Evolutionary conservation across 2,329 filamentous ascomycete genomes (phyloP).

Genomic region (Hypoxylon sp.): DNA sequence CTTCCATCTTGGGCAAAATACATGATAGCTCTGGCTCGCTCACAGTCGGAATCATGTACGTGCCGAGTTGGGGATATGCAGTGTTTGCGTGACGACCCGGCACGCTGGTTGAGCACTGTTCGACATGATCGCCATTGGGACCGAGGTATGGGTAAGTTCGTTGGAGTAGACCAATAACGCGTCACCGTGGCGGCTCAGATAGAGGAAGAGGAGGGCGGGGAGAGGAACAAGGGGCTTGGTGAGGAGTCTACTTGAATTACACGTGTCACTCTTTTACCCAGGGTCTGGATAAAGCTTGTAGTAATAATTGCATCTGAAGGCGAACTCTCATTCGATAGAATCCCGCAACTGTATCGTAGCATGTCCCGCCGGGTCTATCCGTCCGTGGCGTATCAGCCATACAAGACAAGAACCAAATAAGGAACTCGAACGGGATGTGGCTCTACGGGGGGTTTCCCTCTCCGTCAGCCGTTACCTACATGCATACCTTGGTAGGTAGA

Average conservation of each 20-base stretch:
- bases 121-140: slow-evolving; percentile 25
- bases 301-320: slow-evolving; percentile 17
- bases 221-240: background rate
- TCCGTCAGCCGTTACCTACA: too few relatives aligned
- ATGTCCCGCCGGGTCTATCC: slow-evolving; percentile 17
- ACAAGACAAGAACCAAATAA: background rate
- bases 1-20: too few relatives aligned
- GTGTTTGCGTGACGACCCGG: slow-evolving; percentile 20
- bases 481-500: too few relatives aligned
- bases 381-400: slow-evolving; percentile 14
- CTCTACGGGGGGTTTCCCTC: slow-evolving; percentile 9
- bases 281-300: slow-evolving; percentile 24
- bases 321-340: slow-evolving; percentile 12
- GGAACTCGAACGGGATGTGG: slow-evolving; percentile 7
- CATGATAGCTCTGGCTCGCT: too few relatives aligned
- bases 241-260: slow-evolving; percentile 13
- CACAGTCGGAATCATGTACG: too few relatives aligned
- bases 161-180: slow-evolving; percentile 15
- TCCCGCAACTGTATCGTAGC: slow-evolving; percentile 1
- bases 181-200: too few relatives aligned
- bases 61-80: too few relatives aligned
- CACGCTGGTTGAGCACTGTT: slow-evolving; percentile 25
- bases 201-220: too few relatives aligned
- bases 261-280: slow-evolving; percentile 23
- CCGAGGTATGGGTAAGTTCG: slow-evolving; percentile 26